These are phyloP conservation scores for Cordyceps cicadae DNA, from an alignment of 2,329 filamentous ascomycete genomes.

Conservation along the genomic window DNA sequence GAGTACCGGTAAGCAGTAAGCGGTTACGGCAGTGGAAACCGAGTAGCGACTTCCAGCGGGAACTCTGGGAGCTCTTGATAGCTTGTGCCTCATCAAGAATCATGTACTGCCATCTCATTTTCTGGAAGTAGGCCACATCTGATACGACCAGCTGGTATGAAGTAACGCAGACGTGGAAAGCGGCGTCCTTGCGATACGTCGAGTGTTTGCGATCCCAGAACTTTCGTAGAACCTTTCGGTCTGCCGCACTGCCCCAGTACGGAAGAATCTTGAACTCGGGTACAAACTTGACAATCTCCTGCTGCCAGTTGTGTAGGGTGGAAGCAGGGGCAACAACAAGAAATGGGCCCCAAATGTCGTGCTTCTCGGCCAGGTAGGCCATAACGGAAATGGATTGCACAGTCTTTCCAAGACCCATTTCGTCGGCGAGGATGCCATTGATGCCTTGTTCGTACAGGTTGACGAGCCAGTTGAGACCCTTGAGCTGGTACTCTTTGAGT, in stretches of 20 bases:
- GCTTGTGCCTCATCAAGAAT: slow-evolving; percentile 97
- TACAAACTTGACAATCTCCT: slow-evolving; percentile 93
- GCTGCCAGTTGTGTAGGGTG: slow-evolving; percentile 98
- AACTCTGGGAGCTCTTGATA: slow-evolving; percentile 96
- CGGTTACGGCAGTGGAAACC: slow-evolving; percentile 94
- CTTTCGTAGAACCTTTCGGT: slow-evolving; percentile 92
- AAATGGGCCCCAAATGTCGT: slow-evolving; percentile 98
- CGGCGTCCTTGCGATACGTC: slow-evolving; percentile 85
- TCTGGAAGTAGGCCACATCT: slow-evolving; percentile 95
- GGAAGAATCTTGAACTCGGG: slow-evolving; percentile 90
- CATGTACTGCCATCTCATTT: slow-evolving; percentile 99
- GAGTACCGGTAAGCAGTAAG: slow-evolving; percentile 86
- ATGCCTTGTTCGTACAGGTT: slow-evolving; percentile 99
- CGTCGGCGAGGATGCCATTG: slow-evolving; percentile 96
- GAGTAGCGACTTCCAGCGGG: slow-evolving; percentile 90
- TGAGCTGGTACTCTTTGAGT: slow-evolving; percentile 97
- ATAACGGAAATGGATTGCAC: slow-evolving; percentile 99
- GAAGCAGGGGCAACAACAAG: slow-evolving; percentile 93
- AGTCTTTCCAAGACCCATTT: slow-evolving; percentile 99
- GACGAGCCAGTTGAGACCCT: slow-evolving; percentile 98
- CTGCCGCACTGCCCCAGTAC: slow-evolving; percentile 92
- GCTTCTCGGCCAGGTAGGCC: slow-evolving; percentile 93
- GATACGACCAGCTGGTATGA: slow-evolving; percentile 96
- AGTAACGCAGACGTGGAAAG: slow-evolving; percentile 93
- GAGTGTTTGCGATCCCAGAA: slow-evolving; percentile 99